Conservation (phyloP, 1,284 basidiomycete species). For the Microbotryomycetes sp. region DNA sequence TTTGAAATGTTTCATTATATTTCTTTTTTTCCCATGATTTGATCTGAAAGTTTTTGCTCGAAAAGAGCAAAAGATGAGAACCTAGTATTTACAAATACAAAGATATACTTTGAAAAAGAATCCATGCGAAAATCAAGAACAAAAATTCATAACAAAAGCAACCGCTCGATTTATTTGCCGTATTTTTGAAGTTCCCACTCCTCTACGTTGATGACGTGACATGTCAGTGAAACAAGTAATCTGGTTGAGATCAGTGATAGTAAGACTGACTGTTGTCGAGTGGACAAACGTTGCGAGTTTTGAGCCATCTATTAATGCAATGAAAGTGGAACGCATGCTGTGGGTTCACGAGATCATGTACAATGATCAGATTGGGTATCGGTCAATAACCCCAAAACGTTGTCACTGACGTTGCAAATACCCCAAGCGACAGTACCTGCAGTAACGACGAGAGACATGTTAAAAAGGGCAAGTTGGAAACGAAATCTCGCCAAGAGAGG, state of each 20-base stretch:
- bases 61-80: not conserved
- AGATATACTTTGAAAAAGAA: no score
- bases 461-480: not conserved
- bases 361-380: no score
- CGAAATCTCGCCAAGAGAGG: not conserved
- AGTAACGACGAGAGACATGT: no score
- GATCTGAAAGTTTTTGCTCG: no score
- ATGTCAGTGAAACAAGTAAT: not conserved
- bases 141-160: not conserved
- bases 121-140: no score
- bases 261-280: conserved; percentile 64
- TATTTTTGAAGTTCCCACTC: conserved; percentile 93
- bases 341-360: no score
- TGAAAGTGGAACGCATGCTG: conserved; percentile 99
- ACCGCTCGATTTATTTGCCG: conserved; percentile 37
- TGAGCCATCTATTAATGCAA: conserved; percentile 98
- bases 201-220: conserved; percentile 6
- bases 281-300: conserved; percentile 97
- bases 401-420: conserved; percentile 82
- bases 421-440: conserved; percentile 88
- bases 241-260: not conserved
- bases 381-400: no score
- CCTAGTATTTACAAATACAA: not conserved
- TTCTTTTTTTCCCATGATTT: no score
- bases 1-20: no score